Evolutionary conservation across 2,329 filamentous ascomycete genomes (phyloP).

Genomic region (Cucurbitaria berberidis): DNA sequence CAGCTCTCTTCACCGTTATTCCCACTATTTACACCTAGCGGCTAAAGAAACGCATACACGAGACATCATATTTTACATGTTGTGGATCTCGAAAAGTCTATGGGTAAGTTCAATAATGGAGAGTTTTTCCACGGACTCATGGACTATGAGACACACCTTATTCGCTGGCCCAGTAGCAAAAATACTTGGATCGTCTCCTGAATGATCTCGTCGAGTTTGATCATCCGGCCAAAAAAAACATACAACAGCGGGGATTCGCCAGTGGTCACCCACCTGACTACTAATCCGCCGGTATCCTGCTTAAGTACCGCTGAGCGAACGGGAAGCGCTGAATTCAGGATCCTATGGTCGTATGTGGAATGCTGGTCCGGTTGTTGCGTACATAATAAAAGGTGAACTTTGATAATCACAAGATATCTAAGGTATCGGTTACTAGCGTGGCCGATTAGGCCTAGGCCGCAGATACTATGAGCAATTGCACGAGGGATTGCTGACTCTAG

Average conservation of each 20-base stretch:
- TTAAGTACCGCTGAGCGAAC: background rate
- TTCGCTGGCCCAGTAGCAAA: no score
- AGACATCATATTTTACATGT: background rate
- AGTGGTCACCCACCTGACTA: background rate
- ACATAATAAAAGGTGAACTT: background rate
- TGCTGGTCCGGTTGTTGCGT: background rate
- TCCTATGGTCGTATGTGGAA: background rate
- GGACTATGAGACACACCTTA: no score
- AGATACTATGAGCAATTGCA: no score
- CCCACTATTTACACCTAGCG: background rate
- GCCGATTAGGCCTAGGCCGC: no score
- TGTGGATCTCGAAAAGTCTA: background rate
- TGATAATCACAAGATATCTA: background rate
- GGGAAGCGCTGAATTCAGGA: background rate
- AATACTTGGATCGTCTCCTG: no score
- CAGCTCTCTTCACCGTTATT: background rate
- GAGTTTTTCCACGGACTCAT: background rate
- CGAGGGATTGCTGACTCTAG: no score
- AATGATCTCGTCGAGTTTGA: no score
- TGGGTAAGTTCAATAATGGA: background rate
- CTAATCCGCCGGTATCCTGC: background rate
- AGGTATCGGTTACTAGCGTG: no score
- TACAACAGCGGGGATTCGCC: background rate
- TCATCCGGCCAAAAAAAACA: no score
- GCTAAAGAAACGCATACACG: slow-evolving; percentile 8